A percentile compares a stretch with the other conserved stretches of the same genome.
Conservation (phyloP, 208 protist species). For the Herpetomonas tarakana region DNA sequence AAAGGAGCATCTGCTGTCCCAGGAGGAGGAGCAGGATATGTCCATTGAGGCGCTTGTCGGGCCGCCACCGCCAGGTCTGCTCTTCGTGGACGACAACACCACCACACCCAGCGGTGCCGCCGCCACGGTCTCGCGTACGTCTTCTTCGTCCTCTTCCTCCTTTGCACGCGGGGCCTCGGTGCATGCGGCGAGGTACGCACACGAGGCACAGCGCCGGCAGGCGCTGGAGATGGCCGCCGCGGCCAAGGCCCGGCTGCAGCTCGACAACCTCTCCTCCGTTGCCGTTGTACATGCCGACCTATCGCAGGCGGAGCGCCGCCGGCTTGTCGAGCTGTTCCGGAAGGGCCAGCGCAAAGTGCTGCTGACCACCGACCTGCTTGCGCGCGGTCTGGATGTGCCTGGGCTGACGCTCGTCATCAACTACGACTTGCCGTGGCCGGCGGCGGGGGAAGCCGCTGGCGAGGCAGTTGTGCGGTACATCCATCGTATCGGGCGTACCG, state of each 20-base stretch:
- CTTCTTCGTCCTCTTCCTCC: too few species aligned
- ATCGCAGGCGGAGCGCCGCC: constrained; percentile 87
- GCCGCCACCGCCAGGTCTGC: constrained; percentile 9
- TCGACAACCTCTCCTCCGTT: constrained; percentile 56
- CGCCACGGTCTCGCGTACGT: too few species aligned
- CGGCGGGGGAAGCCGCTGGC: constrained; percentile 3
- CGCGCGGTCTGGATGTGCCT: constrained; percentile 94
- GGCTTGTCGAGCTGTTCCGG: constrained; percentile 95
- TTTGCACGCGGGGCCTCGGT: background rate
- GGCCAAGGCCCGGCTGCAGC: constrained; percentile 1
- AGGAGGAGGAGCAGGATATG: constrained; percentile 28
- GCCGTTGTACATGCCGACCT: constrained; percentile 79
- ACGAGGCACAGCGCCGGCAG: background rate
- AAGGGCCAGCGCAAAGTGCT: constrained; percentile 93
- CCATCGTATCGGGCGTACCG: constrained; percentile 95
- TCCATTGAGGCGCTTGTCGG: constrained; percentile 47
- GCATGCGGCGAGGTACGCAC: background rate
- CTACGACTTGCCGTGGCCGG: constrained; percentile 94
- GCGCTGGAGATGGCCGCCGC: constrained; percentile 4
- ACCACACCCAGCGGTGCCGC: constrained; percentile 4
- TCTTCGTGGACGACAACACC: constrained; percentile 10
- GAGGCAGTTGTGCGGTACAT: constrained; percentile 91
- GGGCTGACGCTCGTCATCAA: constrained; percentile 97
- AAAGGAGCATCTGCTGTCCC: constrained; percentile 27
- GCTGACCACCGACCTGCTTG: constrained; percentile 97